These are phyloP conservation scores for Rugonectria rugulosa DNA, from an alignment of 2,329 filamentous ascomycete species.

Conservation along the genomic window DNA sequence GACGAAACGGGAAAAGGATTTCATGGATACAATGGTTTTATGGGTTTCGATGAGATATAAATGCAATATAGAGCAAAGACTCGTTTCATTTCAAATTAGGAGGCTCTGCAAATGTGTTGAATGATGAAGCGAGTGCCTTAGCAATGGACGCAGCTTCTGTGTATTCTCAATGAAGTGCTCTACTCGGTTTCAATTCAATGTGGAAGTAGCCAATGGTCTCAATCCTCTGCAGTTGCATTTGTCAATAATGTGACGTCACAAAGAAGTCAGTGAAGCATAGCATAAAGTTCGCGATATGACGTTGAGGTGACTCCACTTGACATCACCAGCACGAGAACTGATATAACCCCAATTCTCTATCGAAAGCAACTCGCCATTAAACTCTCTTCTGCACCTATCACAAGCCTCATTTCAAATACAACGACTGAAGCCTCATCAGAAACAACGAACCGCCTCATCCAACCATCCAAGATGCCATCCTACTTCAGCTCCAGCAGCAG, in stretches of 20 bases:
- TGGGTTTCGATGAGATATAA: neutral
- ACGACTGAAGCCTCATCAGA: neutral
- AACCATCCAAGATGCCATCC: constrained; percentile 3
- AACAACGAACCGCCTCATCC: too few relatives aligned
- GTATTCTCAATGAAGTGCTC: too few relatives aligned
- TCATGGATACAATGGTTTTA: neutral
- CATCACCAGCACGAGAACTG: neutral
- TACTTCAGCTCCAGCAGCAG: constrained; percentile 2
- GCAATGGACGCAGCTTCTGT: too few relatives aligned
- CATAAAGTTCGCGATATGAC: neutral
- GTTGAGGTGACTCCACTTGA: neutral
- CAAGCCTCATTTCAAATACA: neutral
- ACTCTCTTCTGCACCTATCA: neutral
- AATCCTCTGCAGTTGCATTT: neutral
- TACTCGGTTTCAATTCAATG: too few relatives aligned
- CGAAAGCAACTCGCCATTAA: too few relatives aligned
- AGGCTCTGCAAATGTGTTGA: too few relatives aligned
- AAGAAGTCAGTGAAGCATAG: neutral
- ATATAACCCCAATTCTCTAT: too few relatives aligned
- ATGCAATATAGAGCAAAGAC: too few relatives aligned
- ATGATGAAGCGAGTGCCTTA: too few relatives aligned
- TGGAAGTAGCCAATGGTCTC: too few relatives aligned
- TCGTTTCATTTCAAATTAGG: too few relatives aligned
- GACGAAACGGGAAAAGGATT: constrained; percentile 5
- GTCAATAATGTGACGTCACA: neutral